Evolutionary conservation across 495 filamentous ascomycete species (phyloP).

Genomic region (Aspergillus bertholletiae): DNA sequence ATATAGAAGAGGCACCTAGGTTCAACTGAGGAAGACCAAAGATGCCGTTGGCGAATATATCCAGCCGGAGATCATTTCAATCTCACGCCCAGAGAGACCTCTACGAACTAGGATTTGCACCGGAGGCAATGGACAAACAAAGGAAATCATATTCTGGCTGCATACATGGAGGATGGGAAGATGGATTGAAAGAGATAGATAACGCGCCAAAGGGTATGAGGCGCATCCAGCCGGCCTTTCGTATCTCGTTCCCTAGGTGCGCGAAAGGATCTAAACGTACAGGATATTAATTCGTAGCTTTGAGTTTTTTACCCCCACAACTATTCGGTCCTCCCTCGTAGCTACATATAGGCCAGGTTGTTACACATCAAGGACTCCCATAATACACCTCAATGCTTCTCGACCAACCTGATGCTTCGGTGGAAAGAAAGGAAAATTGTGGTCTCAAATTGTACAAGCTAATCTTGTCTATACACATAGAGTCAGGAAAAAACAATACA

Average conservation of each 20-base stretch:
- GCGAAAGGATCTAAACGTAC: conserved; percentile 49
- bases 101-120: background rate
- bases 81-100: too few species aligned
- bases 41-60: too few species aligned
- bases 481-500: conserved; percentile 43
- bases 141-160: conserved; percentile 32
- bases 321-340: conserved; percentile 15
- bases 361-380: conserved; percentile 5
- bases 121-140: conserved; percentile 13
- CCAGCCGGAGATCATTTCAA: too few species aligned
- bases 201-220: conserved; percentile 7
- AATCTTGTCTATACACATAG: conserved; percentile 52
- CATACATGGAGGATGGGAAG: conserved; percentile 21
- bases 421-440: conserved; percentile 44
- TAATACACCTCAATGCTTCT: conserved; percentile 16
- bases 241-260: conserved; percentile 34
- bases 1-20: too few species aligned
- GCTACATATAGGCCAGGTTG: conserved; percentile 19
- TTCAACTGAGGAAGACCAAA: too few species aligned
- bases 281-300: conserved; percentile 50
- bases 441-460: conserved; percentile 55
- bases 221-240: conserved; percentile 7
- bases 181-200: too few species aligned
- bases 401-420: conserved; percentile 17
- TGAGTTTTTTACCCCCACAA: conserved; percentile 17